Conservation (phyloP, 805 yeast species). For the Suhomyces canberraensis region DNA sequence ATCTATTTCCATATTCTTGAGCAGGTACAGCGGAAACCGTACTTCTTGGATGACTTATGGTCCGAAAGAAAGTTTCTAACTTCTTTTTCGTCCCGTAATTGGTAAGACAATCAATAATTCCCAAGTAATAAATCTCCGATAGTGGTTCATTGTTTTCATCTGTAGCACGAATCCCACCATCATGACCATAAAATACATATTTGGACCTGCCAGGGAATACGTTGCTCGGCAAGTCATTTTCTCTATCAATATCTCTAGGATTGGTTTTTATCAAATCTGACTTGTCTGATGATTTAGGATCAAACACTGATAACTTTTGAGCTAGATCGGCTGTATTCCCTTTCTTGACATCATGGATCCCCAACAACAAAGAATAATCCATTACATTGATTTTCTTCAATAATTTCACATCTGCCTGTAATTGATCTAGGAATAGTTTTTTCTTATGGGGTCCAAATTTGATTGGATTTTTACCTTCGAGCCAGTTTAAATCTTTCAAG, state of each 20-base stretch:
- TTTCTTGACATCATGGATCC: constrained; percentile 72
- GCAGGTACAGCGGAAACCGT: constrained; percentile 91
- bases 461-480: constrained; percentile 62
- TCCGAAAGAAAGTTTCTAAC: constrained; percentile 83
- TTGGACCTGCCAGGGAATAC: constrained; percentile 48
- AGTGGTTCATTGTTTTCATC: constrained; percentile 58
- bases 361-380: constrained; percentile 92
- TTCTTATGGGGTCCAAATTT: constrained; percentile 72
- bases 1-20: constrained; percentile 82
- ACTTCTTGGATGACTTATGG: constrained; percentile 62
- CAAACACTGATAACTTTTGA: constrained; percentile 43
- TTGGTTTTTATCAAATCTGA: constrained; percentile 43
- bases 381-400: constrained; percentile 76
- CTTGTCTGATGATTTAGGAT: constrained; percentile 39
- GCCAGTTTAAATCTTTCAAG: constrained; percentile 86
- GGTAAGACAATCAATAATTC: constrained; percentile 92
- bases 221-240: constrained; percentile 39
- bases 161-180: constrained; percentile 82
- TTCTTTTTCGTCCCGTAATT: constrained; percentile 69
- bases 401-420: constrained; percentile 70
- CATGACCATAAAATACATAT: constrained; percentile 67
- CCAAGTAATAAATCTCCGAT: constrained; percentile 77
- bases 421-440: constrained; percentile 59
- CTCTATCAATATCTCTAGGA: constrained; percentile 41
- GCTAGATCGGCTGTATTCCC: constrained; percentile 43